Base-by-base conservation (phyloP, 345 rosid genomes). In the Geranium brycei region DNA sequence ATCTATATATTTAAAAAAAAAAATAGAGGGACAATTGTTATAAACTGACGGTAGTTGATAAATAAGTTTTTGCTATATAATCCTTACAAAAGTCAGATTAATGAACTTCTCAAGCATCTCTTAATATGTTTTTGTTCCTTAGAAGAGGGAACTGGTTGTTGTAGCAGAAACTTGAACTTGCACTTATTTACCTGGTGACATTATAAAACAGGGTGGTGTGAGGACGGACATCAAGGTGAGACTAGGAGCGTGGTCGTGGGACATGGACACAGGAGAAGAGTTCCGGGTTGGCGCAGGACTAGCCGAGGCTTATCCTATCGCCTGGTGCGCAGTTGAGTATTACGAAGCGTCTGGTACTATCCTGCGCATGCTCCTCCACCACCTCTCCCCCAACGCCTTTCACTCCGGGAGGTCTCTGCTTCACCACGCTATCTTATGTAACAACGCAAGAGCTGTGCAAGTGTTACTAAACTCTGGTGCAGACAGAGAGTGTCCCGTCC, bases 241-340 rank as follows among this genome's bases (percentile, higher is more conserved):
- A 68, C 51, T 81, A 16, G 93, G 93, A 61, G 85, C 87, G 13
- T 87, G 89, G 93, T 80, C 83, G 31, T 82, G 89, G 93, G 89
- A 87, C 68, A 66, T 66, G 17, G 71, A 70, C 47, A 80, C 87
- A 1, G 86, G 85, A 17, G 87, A 87, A 68, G 93, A 84, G 71
- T 70, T 78, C 30, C 79, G 85, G 47, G 87, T 84, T 55, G 92
- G 92, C 28, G 89, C 81, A 1, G 86, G 89, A 64, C 73, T 84
- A 2, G 83, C 86, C 1, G 89, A 87, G 60, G 81, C 86, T 16
- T 84, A 78, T 51, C 31, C 66, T 61, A 64, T 79, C 55, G 56
- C 70, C 16, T 87, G 93, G 89, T 87, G 83, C 38, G 83, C 87
- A 1, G 87, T 84, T 47, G 93, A 87, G 70, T 87, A 82, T 66